phyloP scores from a whole-genome alignment of 2,329 filamentous ascomycete genomes.

The Botrytis cinerea region DNA sequence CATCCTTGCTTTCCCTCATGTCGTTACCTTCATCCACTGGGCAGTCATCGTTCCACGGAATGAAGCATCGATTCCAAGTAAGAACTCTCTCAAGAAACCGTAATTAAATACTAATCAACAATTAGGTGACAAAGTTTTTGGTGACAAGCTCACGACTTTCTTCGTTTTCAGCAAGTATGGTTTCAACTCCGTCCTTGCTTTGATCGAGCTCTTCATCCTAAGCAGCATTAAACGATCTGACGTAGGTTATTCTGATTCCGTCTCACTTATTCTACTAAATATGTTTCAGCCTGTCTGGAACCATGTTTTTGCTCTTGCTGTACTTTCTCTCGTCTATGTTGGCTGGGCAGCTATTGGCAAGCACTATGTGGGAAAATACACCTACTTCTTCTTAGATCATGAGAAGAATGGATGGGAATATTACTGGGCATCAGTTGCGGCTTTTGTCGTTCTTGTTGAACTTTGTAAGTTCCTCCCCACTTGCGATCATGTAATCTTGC shows the following conservation, averaged over 20 bases:
- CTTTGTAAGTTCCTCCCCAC: conserved; percentile 32
- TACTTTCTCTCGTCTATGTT: conserved; percentile 36
- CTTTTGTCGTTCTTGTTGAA: conserved; percentile 31
- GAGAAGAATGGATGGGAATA: conserved; percentile 37
- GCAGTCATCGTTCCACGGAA: conserved; percentile 37
- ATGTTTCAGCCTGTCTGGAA: conserved; percentile 32
- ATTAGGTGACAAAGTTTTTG: conserved; percentile 33
- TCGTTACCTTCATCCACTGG: conserved; percentile 41
- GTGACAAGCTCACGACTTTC: conserved; percentile 34
- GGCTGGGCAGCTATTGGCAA: conserved; percentile 40
- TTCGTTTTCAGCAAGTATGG: conserved; percentile 36
- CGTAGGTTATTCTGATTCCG: conserved; percentile 31
- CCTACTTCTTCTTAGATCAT: conserved; percentile 41
- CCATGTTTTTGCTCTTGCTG: conserved; percentile 34
- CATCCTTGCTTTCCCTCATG: conserved; percentile 38
- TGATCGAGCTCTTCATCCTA: conserved; percentile 41
- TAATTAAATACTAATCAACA: conserved; percentile 23
- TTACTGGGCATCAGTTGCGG: conserved; percentile 30
- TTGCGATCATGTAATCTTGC: conserved; percentile 3
- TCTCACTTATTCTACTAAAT: conserved; percentile 25
- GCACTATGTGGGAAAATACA: conserved; percentile 35
- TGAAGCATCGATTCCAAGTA: conserved; percentile 33
- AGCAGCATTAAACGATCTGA: conserved; percentile 40
- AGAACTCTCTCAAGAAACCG: neutral
- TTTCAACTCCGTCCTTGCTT: conserved; percentile 38